A percentile compares a stretch with the other conserved stretches of the same genome.
phyloP scores from a whole-genome alignment of 176 grass and related monocot genomes.

The Eleusine coracana region DNA sequence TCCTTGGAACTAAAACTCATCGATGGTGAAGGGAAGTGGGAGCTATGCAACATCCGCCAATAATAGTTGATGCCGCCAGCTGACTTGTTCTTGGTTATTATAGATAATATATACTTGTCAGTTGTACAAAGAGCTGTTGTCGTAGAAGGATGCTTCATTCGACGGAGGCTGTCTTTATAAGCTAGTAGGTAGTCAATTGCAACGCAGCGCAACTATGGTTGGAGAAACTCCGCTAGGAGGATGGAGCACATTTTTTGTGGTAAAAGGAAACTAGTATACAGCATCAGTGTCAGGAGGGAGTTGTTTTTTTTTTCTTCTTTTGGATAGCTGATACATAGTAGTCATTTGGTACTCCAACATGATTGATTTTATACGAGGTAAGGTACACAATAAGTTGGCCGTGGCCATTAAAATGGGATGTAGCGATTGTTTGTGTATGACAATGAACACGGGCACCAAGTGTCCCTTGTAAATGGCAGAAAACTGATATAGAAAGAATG shows the following conservation, averaged over 20 bases:
- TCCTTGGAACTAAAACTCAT: conserved; percentile 91
- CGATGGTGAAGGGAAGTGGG: conserved; percentile 97
- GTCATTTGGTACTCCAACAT: background rate
- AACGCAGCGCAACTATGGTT: background rate
- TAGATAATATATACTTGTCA: background rate
- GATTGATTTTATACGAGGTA: conserved; percentile 20
- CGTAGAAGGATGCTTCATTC: background rate
- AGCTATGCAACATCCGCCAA: conserved; percentile 73
- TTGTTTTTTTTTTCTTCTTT: background rate
- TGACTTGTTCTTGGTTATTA: background rate
- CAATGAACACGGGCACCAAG: conserved; percentile 26
- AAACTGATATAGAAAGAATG: background rate
- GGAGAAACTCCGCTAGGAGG: background rate
- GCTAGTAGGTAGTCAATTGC: background rate
- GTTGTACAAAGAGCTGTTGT: conserved; percentile 30
- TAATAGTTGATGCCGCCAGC: conserved; percentile 35
- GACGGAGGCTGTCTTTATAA: background rate
- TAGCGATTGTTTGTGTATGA: conserved; percentile 19
- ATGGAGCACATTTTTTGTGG: conserved; percentile 22
- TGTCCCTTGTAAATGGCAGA: conserved; percentile 32
- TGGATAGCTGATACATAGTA: conserved; percentile 39
- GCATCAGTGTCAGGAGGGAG: background rate
- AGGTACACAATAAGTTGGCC: conserved; percentile 14
- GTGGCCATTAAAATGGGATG: background rate
- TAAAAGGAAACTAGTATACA: conserved; percentile 25